phyloP scores from a whole-genome alignment of 225 moss, liverwort and hornwort genomes.

The Asterella californica region DNA sequence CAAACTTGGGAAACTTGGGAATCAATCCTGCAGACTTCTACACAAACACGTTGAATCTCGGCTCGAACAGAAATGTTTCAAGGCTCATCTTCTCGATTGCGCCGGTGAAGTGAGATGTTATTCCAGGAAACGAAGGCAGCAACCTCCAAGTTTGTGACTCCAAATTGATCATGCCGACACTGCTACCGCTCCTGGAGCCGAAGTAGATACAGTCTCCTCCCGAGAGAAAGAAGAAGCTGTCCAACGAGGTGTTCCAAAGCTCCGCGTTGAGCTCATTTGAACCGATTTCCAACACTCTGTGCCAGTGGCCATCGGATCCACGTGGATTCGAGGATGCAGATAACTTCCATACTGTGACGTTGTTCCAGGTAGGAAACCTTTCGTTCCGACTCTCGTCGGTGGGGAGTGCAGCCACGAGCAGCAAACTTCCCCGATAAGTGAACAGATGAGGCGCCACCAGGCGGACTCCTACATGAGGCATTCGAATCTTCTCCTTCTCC shows the following conservation, averaged over 20 bases:
- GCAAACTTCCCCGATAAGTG: constrained; percentile 17
- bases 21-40: neutral
- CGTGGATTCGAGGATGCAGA: neutral
- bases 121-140: constrained; percentile 32
- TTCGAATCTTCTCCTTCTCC: constrained; percentile 13
- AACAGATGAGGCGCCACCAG: constrained; percentile 37
- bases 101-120: neutral
- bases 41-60: constrained; percentile 33
- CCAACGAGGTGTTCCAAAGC: constrained; percentile 11
- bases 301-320: constrained; percentile 22
- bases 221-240: constrained; percentile 26
- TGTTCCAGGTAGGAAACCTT: constrained; percentile 17
- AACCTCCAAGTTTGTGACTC: constrained; percentile 21
- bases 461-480: constrained; percentile 17
- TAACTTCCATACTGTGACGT: constrained; percentile 35
- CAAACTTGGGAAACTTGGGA: no score
- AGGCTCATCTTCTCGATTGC: neutral
- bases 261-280: neutral
- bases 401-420: constrained; percentile 31
- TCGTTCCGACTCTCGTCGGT: neutral
- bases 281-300: constrained; percentile 26
- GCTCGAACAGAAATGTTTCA: constrained; percentile 27
- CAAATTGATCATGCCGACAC: constrained; percentile 31
- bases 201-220: constrained; percentile 36
- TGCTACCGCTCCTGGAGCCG: constrained; percentile 36